Conservation (phyloP, 495 filamentous ascomycete species). For the Hypoxylon trugodes region DNA sequence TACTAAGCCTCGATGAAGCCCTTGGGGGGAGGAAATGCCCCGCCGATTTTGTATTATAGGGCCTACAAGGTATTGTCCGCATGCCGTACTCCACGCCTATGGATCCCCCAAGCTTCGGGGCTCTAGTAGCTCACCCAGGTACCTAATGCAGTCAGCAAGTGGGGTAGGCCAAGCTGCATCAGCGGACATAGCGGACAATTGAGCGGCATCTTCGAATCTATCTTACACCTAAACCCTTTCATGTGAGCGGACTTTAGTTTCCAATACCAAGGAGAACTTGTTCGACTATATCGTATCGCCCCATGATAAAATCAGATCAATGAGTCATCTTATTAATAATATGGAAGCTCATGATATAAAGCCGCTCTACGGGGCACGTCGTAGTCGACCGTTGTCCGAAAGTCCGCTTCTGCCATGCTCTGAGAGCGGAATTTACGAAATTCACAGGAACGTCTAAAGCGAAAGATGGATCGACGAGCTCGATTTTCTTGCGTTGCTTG, state of each 20-base stretch:
- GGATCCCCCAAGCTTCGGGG: too few species aligned
- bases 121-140: neutral
- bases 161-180: slow-evolving; percentile 1
- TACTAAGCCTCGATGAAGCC: too few species aligned
- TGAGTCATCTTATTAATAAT: neutral
- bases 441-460: neutral
- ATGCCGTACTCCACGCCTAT: too few species aligned
- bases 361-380: neutral
- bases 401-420: slow-evolving; percentile 11
- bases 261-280: too few species aligned
- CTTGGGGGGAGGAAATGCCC: too few species aligned
- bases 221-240: neutral
- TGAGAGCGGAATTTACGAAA: slow-evolving; percentile 6
- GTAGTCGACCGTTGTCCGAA: neutral
- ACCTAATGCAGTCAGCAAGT: slow-evolving; percentile 21
- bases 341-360: neutral
- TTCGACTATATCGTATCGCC: too few species aligned
- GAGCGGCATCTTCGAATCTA: slow-evolving; percentile 3
- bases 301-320: too few species aligned
- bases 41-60: too few species aligned
- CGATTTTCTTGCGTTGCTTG: slow-evolving; percentile 32
- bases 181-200: neutral
- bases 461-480: slow-evolving; percentile 27
- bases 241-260: slow-evolving; percentile 35
- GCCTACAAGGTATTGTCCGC: too few species aligned